phyloP scores from a whole-genome alignment of 441 rosid species.

The Flueggea neowawraea region DNA sequence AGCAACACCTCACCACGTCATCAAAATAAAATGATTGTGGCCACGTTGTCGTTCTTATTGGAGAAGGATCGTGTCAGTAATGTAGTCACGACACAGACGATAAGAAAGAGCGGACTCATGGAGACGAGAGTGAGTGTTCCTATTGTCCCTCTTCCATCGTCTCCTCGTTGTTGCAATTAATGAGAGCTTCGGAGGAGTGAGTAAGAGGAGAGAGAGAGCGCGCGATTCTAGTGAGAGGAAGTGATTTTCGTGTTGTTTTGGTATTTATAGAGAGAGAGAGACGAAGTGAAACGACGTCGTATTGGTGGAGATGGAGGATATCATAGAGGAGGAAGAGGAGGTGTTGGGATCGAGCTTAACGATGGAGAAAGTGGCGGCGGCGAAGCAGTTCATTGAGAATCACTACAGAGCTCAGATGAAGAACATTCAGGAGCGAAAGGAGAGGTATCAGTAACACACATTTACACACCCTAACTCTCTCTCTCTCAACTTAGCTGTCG shows the following conservation, averaged over 20 bases:
- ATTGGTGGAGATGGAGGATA: constrained; percentile 31
- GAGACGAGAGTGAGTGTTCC: neutral
- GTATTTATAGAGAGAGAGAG: constrained; percentile 12
- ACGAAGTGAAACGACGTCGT: constrained; percentile 9
- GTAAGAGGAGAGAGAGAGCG: too few relatives aligned
- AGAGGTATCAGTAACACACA: constrained; percentile 42
- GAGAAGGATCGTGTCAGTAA: too few relatives aligned
- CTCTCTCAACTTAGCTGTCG: neutral
- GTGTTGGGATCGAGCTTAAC: constrained; percentile 86
- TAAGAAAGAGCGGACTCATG: too few relatives aligned
- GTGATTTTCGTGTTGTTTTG: neutral
- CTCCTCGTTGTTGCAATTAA: constrained; percentile 34
- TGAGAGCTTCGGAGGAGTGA: constrained; percentile 3
- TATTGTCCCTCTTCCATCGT: neutral
- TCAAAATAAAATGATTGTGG: too few relatives aligned
- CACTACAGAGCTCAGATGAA: constrained; percentile 92
- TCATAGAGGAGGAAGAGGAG: constrained; percentile 47
- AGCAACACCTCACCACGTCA: too few relatives aligned
- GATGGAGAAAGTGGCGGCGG: constrained; percentile 99
- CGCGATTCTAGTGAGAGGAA: too few relatives aligned
- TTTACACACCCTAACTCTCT: neutral
- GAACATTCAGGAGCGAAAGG: constrained; percentile 82
- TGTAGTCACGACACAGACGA: too few relatives aligned
- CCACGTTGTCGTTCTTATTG: too few relatives aligned
- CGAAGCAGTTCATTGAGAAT: constrained; percentile 95